Evolutionary conservation across 2,329 filamentous ascomycete species (phyloP), one percentile per base, ranked within the genome.

Genomic region (Beauveria brongniartii): DNA sequence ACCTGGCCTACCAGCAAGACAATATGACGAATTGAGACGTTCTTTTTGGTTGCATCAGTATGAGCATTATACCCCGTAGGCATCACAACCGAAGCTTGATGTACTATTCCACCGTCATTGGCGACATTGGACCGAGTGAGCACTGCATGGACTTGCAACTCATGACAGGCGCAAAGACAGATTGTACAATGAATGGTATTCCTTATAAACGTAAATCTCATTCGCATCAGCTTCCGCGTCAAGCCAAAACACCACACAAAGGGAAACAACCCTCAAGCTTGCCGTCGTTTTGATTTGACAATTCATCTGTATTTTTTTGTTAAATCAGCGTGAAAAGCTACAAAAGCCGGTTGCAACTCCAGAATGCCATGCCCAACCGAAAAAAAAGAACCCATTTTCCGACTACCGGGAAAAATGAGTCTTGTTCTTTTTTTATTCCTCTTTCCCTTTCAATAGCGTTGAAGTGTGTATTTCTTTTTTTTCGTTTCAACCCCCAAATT

Each of bases 291-390:
- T 28, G 18, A 26, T 55, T 55, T 59, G 40, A 59, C 56, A 59
- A 55, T 59, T 60, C 56, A 55, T 59, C 56, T 60, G 61, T 46
- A 26, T 61, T 58, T 54, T 60, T 56, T 53, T 52, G 34, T 72
- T 56, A 48, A 56, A 72, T 72, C 70, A 71, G 69, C 70, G 65
- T 73, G 68, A 74, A 75, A 75, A 74, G 71, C 74, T 75, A 75
- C 72, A 75, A 77, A 77, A 70, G 73, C 74, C 74, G 72, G 70
- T 72, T 74, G 73, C 75, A 77, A 77, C 75, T 77, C 75, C 75
- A 66, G 69, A 75, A 77, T 76, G 74, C 75, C 74, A 75, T 75
- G 72, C 73, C 72, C 71, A 60, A 73, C 73, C 68, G 69, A 61
- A 74, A 68, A 68, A 75, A 72, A 50, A 47, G 47, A 57, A 41